Percentiles rank a stretch among this genome's conserved stretches.
Conservation (phyloP, 495 filamentous ascomycete species). For the Geopyxis carbonaria region DNA sequence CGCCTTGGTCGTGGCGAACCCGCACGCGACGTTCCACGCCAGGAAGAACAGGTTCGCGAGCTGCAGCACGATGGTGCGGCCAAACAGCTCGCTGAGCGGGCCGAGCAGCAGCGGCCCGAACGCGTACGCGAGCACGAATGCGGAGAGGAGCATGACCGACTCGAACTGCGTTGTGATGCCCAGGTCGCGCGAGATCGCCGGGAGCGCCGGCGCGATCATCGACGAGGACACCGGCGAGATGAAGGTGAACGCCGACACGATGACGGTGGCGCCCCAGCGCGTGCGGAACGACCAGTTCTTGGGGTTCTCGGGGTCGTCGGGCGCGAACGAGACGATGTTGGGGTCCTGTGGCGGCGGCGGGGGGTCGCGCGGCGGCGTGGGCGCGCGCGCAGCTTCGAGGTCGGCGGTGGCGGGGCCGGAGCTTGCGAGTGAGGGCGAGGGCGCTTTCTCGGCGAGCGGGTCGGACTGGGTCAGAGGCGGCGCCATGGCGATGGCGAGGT, state of each 20-base stretch:
- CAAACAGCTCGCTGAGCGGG: slow-evolving; percentile 40
- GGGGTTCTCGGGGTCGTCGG: slow-evolving; percentile 44
- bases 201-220: slow-evolving; percentile 54
- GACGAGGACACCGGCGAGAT: slow-evolving; percentile 46
- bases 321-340: slow-evolving; percentile 31
- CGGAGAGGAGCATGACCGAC: slow-evolving; percentile 37
- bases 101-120: slow-evolving; percentile 32
- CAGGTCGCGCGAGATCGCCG: slow-evolving; percentile 42
- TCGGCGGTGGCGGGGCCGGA: no score
- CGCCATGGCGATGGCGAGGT: no score
- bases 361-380: no score
- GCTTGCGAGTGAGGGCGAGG: no score
- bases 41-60: slow-evolving; percentile 35
- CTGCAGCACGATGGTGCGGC: slow-evolving; percentile 37
- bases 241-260: slow-evolving; percentile 43
- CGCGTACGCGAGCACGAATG: slow-evolving; percentile 39
- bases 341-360: slow-evolving; percentile 16
- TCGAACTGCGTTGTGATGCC: slow-evolving; percentile 38
- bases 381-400: no score
- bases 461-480: no score
- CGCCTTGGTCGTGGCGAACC: slow-evolving; percentile 27
- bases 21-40: slow-evolving; percentile 33
- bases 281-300: slow-evolving; percentile 40
- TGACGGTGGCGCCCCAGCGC: slow-evolving; percentile 52
- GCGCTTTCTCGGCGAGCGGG: no score